Conservation (phyloP, 257 asterid species). For the Linaria vulgaris region DNA sequence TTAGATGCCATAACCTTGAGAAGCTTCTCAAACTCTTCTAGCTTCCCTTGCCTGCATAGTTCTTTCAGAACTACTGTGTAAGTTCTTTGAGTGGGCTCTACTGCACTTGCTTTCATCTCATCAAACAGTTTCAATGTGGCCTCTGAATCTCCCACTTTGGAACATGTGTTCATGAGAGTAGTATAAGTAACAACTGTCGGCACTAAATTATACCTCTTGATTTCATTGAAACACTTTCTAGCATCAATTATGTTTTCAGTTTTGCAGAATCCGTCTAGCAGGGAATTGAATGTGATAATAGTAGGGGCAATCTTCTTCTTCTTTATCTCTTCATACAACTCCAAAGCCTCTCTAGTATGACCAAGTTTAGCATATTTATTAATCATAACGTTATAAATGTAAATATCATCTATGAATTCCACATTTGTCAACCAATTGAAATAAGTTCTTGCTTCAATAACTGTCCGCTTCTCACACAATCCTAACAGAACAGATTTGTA, state of each 20-base stretch:
- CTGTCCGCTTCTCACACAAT: conserved; percentile 45
- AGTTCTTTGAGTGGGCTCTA: conserved; percentile 64
- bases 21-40: conserved; percentile 43
- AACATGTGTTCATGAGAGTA: conserved; percentile 63
- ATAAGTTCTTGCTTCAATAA: conserved; percentile 56
- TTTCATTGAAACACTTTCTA: conserved; percentile 35
- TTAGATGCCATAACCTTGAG: conserved; percentile 47
- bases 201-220: conserved; percentile 42
- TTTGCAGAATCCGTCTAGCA: conserved; percentile 67
- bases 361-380: conserved; percentile 63
- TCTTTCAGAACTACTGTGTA: conserved; percentile 71
- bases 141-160: conserved; percentile 47
- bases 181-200: conserved; percentile 68
- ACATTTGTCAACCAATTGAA: conserved; percentile 44
- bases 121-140: conserved; percentile 37
- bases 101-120: conserved; percentile 55
- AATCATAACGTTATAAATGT: conserved; percentile 66
- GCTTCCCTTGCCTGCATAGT: conserved; percentile 49
- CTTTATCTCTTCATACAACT: conserved; percentile 40
- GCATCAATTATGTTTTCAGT: conserved; percentile 44
- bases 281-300: conserved; percentile 62
- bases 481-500: conserved; percentile 51
- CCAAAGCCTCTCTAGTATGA: conserved; percentile 49
- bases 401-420: conserved; percentile 48
- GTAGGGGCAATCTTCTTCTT: conserved; percentile 65